Base-by-base conservation (phyloP, 176 grass and related monocot genomes). In the Tillandsia fasciculata region DNA sequence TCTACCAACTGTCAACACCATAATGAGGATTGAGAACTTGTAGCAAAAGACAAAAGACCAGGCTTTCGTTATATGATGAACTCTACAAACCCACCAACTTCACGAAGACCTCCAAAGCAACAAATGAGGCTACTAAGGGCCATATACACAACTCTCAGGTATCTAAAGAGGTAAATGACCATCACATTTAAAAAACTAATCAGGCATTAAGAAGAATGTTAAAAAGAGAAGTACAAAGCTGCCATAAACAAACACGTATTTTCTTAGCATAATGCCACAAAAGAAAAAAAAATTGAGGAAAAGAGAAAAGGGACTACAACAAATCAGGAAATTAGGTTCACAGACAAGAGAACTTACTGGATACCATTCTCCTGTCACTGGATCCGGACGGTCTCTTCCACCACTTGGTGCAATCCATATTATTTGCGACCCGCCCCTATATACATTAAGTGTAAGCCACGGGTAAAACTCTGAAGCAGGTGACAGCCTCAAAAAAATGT, bases 381-480 rank as follows among this genome's bases (percentile, higher is more conserved):
- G 79, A 79, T 92, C 76, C 10, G 89, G 89, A 22, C 94, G 89
- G 63, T 97, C 94, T 80, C 94, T 90, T 78, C 94, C 94, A 81
- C 94, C 94, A 87, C 89, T 92, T 24, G 94, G 89, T 47, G 94
- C 94, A 80, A 93, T 99, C 94, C 94, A 99, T 76, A 93, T 87
- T 82, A 93, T 75, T 12, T 99, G 94, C 78, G 94, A 99, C 76
- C 89, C 87, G 1, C 82, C 82, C 66, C 89, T 99, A 68, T 20
- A 61, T 28, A 69, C 28, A 29, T 12, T 58, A 61, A 28, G 10
- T 51, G 15, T 50, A 9, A 74, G 61, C 29, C 58, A 61, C 15
- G 10, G 10, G 15, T 15, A 20, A 20, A 61, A 61, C 56, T 18
- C 17, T 18, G 15, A 61, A 61, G 7, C 8, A 61, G 15, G 17